Base-by-base conservation (phyloP, 805 yeast species). In the Saccharomyces jurei region DNA sequence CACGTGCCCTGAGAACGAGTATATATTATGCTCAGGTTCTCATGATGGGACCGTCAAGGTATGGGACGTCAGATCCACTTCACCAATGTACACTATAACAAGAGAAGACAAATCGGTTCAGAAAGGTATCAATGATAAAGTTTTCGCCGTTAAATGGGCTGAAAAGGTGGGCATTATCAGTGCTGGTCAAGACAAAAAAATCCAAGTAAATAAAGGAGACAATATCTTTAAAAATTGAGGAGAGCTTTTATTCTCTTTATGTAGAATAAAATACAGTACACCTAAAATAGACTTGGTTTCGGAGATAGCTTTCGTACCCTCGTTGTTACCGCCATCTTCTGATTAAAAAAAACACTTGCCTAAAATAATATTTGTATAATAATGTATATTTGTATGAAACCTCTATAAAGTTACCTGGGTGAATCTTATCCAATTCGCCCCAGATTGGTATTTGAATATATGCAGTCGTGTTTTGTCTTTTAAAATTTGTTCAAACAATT, bases 1-100 rank as follows among this genome's bases (percentile, higher is more conserved):
- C 29, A 80, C 86, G 4, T 79, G 84, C 55, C 96, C 97, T 6
- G 81, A 80, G 53, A 87, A 84, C 66, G 88, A 84, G 50, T 84
- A 87, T 71, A 82, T 89, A 84, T 79, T 94, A 63, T 82, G 88
- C 22, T 88, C 96, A 4, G 96, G 86, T 11, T 89, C 97, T n/a
- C 97, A 91, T 68, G 99, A 94, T 71, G 97, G 98, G 27, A 88
- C 96, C 0, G 92, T 86, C 48, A 84, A 90, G 65, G 86, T 94
- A 22, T 94, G 99, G 99, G 99, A 92, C 70, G 80, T 92, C 9
- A 83, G 99, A 66, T 86, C 97, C 4, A 86, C 84, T 59, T 81
- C 83, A 63, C 79, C 94, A 11, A 75, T 94, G 74, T 89, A 87
- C 70, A 87, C 95, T 6, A 82, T 94, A 50, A 80, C 86, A 14